phyloP scores from a whole-genome alignment of 2,329 filamentous ascomycete species.

The Monilinia vaccinii-corymbosi region DNA sequence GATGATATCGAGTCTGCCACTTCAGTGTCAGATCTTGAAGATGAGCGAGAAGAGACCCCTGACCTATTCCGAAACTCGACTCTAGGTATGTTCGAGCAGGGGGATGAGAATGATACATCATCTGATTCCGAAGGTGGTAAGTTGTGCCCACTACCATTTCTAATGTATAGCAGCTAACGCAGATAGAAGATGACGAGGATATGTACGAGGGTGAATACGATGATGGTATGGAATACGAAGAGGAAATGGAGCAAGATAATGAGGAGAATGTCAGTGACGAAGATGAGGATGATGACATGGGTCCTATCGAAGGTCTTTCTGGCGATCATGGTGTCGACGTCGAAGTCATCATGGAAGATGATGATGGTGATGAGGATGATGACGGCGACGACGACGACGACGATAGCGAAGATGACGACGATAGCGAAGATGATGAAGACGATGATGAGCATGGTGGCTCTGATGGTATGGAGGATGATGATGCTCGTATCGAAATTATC shows the following conservation, averaged over 20 bases:
- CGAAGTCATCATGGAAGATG: constrained; percentile 75
- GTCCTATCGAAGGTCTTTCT: constrained; percentile 68
- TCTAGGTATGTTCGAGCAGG: constrained; percentile 84
- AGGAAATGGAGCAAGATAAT: constrained; percentile 68
- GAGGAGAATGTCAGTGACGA: constrained; percentile 86
- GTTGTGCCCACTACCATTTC: constrained; percentile 10
- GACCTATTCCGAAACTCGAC: constrained; percentile 96
- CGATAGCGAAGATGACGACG: constrained; percentile 31
- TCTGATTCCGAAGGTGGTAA: constrained; percentile 54
- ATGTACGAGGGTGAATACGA: constrained; percentile 89
- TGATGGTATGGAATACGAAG: constrained; percentile 88
- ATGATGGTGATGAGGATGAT: constrained; percentile 30
- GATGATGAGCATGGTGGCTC: constrained; percentile 41
- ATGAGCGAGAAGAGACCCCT: constrained; percentile 86
- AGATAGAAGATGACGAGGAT: constrained; percentile 71
- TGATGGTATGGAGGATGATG: constrained; percentile 36
- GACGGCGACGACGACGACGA: constrained; percentile 25
- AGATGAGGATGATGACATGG: constrained; percentile 75
- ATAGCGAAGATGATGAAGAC: constrained; percentile 44
- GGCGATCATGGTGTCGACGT: constrained; percentile 51
- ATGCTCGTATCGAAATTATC: constrained; percentile 44
- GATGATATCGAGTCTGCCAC: constrained; percentile 83
- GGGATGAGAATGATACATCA: constrained; percentile 71
- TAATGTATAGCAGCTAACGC: constrained; percentile 25
- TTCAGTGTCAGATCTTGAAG: constrained; percentile 79